Evolutionary conservation across 345 rosid genomes (phyloP), one percentile per base, ranked within the genome.

Genomic region (Durio zibethinus): DNA sequence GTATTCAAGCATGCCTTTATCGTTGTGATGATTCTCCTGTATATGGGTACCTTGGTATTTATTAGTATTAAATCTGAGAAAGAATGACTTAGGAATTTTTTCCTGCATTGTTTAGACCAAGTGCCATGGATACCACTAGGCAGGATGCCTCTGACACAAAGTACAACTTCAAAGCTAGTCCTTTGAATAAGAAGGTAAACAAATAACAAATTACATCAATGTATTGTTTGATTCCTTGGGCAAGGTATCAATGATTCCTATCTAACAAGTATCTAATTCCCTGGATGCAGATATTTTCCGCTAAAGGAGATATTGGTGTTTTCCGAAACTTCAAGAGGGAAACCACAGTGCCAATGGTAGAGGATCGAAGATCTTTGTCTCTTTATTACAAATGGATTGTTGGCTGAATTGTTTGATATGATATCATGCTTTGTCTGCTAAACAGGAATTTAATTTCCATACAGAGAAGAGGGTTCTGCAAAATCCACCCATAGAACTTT

Each of bases 231-330:
- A n/a, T n/a, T n/a, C n/a, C 40, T 60, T 63, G 33, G 42, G 69
- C 42, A 63, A 35, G 40, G 36, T 53, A 29, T 45, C 64, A 18
- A 71, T 14, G 36, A 57, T 68, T 11, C 20, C 40, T 73, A 10
- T 43, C 21, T 23, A 43, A 38, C 29, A 20, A 71, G 35, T 2
- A 68, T 36, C 38, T 60, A 35, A 43, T 52, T 54, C 1, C 66
- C 40, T 61, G 50, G 59, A 67, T 84, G 80, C 87, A 93, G 97
- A 86, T 93, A 85, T 84, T 92, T 78, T 87, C 95, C 75, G 90
- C 94, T 75, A 90, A 85, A 88, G 97, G 97, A 63, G 94, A 93
- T 69, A 83, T 90, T 45, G 98, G 97, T 5, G 79, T 92, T 73
- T 88, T 88, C 70, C 86, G 85, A 76, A 92, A 86, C 82, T 84